These are phyloP conservation scores for Naumovozyma castellii DNA, from an alignment of 805 yeast species.

Conservation along the genomic window DNA sequence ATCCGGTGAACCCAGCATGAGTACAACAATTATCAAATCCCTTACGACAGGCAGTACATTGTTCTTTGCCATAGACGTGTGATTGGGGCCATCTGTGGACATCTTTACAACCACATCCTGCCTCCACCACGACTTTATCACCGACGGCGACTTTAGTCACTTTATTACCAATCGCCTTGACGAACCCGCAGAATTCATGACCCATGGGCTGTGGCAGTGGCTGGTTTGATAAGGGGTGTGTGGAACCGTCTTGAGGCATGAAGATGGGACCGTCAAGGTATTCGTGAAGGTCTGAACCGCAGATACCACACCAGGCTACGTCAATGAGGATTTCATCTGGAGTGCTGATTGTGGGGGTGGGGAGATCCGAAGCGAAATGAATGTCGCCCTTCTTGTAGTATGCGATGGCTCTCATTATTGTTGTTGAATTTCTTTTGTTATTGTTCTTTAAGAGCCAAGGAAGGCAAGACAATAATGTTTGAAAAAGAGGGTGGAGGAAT, in stretches of 20 bases:
- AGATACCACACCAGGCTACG: slow-evolving; percentile 46
- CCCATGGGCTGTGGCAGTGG: slow-evolving; percentile 40
- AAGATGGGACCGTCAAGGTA: slow-evolving; percentile 50
- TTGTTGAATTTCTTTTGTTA: too few species aligned
- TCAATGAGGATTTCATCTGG: slow-evolving; percentile 35
- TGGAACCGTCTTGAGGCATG: slow-evolving; percentile 33
- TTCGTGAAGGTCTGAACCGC: slow-evolving; percentile 54
- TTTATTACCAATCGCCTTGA: slow-evolving; percentile 36
- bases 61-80: slow-evolving; percentile 11
- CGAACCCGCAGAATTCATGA: slow-evolving; percentile 43
- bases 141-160: slow-evolving; percentile 42
- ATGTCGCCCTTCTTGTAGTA: slow-evolving; percentile 38
- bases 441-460: too few species aligned
- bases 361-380: slow-evolving; percentile 31
- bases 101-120: slow-evolving; percentile 48
- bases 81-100: slow-evolving; percentile 31
- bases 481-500: too few species aligned
- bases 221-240: slow-evolving; percentile 33
- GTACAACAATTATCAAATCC: slow-evolving; percentile 48
- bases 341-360: slow-evolving; percentile 29
- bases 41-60: slow-evolving; percentile 33
- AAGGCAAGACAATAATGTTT: too few species aligned
- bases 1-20: slow-evolving; percentile 40
- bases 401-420: slow-evolving; percentile 37
- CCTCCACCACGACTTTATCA: slow-evolving; percentile 54